Evolutionary conservation across 805 yeast species (phyloP).

Genomic region (Wickerhamomyces xylosicus): DNA sequence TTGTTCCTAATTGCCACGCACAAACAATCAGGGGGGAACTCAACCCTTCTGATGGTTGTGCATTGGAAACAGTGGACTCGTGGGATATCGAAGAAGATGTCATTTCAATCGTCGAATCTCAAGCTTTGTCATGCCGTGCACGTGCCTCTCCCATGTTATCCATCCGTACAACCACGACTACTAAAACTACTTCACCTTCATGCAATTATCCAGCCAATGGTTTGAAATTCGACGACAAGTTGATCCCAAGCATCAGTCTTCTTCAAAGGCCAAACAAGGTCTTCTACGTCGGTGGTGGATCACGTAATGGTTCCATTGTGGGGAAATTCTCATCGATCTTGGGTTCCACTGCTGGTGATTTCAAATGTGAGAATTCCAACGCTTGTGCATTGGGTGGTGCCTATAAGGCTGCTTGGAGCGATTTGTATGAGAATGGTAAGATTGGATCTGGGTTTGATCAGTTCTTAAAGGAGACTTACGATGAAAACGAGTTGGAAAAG

Average conservation of each 20-base stretch:
- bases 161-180: slow-evolving; percentile 6
- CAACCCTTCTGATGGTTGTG: slow-evolving; percentile 19
- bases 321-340: slow-evolving; percentile 58
- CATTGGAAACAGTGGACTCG: slow-evolving; percentile 22
- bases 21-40: slow-evolving; percentile 46
- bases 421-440: slow-evolving; percentile 9
- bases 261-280: slow-evolving; percentile 51
- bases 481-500: slow-evolving; percentile 29
- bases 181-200: not conserved
- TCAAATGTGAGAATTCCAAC: slow-evolving; percentile 65
- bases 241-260: slow-evolving; percentile 9
- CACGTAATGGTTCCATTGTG: slow-evolving; percentile 61
- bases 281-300: slow-evolving; percentile 84
- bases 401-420: slow-evolving; percentile 72
- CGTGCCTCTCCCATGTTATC: slow-evolving; percentile 73
- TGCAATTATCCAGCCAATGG: slow-evolving; percentile 1
- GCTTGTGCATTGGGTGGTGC: slow-evolving; percentile 94
- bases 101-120: slow-evolving; percentile 72
- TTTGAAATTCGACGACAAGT: slow-evolving; percentile 26
- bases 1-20: slow-evolving; percentile 71
- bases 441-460: slow-evolving; percentile 26
- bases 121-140: slow-evolving; percentile 74
- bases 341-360: slow-evolving; percentile 52
- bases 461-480: slow-evolving; percentile 36
- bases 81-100: slow-evolving; percentile 59